Conservation (phyloP, 78 protist species). For the Planoprotostelium fungivorum region DNA sequence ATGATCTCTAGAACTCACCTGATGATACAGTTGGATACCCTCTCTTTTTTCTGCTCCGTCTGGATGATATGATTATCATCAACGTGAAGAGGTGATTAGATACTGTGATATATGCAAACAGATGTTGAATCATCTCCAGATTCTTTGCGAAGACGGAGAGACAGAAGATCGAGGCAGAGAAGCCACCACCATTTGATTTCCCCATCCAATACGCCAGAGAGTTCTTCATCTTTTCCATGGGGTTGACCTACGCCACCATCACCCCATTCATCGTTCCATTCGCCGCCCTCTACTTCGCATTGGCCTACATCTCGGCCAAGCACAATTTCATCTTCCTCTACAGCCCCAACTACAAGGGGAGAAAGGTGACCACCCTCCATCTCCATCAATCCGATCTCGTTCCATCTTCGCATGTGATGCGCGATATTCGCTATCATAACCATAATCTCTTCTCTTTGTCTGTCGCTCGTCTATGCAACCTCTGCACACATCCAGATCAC, state of each 20-base stretch:
- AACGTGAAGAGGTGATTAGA: not conserved
- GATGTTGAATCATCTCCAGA: not conserved
- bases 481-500: too few species aligned
- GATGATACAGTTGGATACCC: not conserved
- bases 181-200: not conserved
- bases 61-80: not conserved
- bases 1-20: too few species aligned
- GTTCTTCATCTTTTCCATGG: slow-evolving; percentile 2
- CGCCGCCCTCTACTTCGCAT: slow-evolving; percentile 1
- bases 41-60: not conserved
- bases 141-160: not conserved
- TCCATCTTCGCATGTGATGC: not conserved
- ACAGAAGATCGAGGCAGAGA: not conserved
- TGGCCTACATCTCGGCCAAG: not conserved
- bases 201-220: not conserved
- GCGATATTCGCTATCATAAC: not conserved
- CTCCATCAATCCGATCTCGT: not conserved
- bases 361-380: not conserved
- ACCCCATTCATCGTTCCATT: slow-evolving; percentile 5
- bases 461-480: too few species aligned
- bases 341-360: not conserved
- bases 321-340: not conserved
- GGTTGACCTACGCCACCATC: slow-evolving; percentile 6
- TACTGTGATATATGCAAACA: not conserved
- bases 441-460: too few species aligned